Percentiles rank a stretch among this genome's conserved stretches.
Evolutionary conservation across 1,284 basidiomycete species (phyloP).

Genomic region (Trametes hirsuta): DNA sequence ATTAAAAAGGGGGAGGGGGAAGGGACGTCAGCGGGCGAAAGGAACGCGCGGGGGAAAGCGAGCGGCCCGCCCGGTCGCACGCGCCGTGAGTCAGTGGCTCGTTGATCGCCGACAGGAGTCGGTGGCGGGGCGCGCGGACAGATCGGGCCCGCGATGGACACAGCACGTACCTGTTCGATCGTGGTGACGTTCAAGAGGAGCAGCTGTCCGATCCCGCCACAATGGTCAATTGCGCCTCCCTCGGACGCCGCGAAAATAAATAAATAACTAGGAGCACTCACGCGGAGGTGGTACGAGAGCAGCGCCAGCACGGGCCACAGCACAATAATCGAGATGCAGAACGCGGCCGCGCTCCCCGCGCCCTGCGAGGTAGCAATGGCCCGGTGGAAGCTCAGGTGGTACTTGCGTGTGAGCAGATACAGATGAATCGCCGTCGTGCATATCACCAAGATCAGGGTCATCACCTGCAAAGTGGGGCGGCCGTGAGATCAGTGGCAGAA

Average conservation of each 20-base stretch:
- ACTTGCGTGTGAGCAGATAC: slow-evolving; percentile 60
- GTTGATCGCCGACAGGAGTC: slow-evolving; percentile 19
- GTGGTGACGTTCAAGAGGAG: slow-evolving; percentile 87
- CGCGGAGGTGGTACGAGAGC: slow-evolving; percentile 82
- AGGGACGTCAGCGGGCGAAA: neutral
- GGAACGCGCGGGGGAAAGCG: neutral
- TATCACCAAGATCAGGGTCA: slow-evolving; percentile 75
- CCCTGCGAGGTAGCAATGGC: slow-evolving; percentile 58
- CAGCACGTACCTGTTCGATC: slow-evolving; percentile 81
- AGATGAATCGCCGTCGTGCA: slow-evolving; percentile 84
- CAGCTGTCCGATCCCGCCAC: slow-evolving; percentile 49
- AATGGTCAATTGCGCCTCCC: slow-evolving; percentile 6
- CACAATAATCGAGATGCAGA: slow-evolving; percentile 67
- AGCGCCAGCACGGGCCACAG: slow-evolving; percentile 85
- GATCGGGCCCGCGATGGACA: slow-evolving; percentile 10
- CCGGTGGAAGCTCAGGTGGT: slow-evolving; percentile 54
- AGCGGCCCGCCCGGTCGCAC: slow-evolving; percentile 14
- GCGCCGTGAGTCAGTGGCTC: slow-evolving; percentile 5
- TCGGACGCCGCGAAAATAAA: neutral
- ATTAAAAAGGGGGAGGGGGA: neutral
- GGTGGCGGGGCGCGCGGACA: slow-evolving; percentile 7
- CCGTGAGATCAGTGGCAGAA: slow-evolving; percentile 13
- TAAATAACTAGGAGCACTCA: slow-evolving; percentile 42
- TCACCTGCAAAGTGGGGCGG: slow-evolving; percentile 47
- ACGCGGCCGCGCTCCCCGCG: slow-evolving; percentile 79